Evolutionary conservation across 2,329 filamentous ascomycete genomes (phyloP).

Genomic region (Hymenoscyphus scutula): DNA sequence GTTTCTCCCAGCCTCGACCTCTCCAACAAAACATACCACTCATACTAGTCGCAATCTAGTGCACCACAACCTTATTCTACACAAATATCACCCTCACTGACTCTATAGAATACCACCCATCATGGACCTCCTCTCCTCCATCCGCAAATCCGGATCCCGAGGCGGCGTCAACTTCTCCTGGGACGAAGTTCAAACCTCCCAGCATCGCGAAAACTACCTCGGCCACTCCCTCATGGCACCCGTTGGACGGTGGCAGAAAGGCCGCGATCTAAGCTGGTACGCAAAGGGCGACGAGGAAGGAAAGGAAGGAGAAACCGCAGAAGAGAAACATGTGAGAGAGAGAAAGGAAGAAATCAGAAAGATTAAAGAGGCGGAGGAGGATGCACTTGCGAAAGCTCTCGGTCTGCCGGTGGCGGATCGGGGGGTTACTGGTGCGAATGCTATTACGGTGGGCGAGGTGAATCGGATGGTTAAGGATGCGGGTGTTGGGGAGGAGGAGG

Average conservation of each 20-base stretch:
- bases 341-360: conserved; percentile 74
- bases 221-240: conserved; percentile 74
- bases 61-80: not conserved
- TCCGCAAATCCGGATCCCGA: conserved; percentile 86
- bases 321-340: conserved; percentile 57
- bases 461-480: conserved; percentile 51
- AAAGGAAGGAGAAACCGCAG: conserved; percentile 55
- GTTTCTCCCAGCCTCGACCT: not conserved
- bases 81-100: not conserved
- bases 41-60: not conserved
- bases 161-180: conserved; percentile 96
- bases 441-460: conserved; percentile 63
- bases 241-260: conserved; percentile 72
- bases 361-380: conserved; percentile 89
- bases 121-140: conserved; percentile 92
- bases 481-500: conserved; percentile 40
- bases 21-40: not conserved
- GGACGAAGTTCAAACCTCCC: conserved; percentile 88
- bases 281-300: conserved; percentile 53
- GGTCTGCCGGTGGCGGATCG: conserved; percentile 70
- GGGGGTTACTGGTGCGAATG: conserved; percentile 59
- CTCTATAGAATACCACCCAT: not conserved
- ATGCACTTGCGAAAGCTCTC: conserved; percentile 79
- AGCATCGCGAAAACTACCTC: conserved; percentile 83
- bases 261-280: conserved; percentile 62